Conservation (phyloP, 192 early-diverging fungal genomes). For the Obelidium mucronatum region DNA sequence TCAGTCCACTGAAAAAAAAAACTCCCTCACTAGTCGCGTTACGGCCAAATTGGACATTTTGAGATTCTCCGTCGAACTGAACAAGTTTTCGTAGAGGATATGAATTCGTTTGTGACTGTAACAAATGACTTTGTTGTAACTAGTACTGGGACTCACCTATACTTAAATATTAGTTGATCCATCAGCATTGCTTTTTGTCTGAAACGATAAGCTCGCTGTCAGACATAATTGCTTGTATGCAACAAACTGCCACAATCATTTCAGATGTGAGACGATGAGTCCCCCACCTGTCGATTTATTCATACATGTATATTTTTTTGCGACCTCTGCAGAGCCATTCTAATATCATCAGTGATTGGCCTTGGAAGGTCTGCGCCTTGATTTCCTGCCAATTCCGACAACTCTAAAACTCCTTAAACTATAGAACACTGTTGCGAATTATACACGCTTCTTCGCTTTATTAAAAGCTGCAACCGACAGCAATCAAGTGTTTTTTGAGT, state of each 20-base stretch:
- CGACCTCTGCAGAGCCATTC: not conserved
- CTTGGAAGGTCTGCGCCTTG: not conserved
- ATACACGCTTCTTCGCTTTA: slow-evolving; percentile 6
- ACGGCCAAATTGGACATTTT: not conserved
- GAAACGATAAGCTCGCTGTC: not conserved
- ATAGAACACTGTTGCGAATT: slow-evolving; percentile 1
- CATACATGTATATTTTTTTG: not conserved
- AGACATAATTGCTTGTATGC: slow-evolving; percentile 6
- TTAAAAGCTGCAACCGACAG: not conserved
- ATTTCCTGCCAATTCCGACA: not conserved
- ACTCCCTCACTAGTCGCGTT: not conserved
- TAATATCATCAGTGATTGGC: slow-evolving; percentile 14
- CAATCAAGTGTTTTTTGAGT: not conserved
- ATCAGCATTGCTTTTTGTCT: not conserved
- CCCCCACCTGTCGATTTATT: too few species aligned
- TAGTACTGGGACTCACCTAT: not conserved
- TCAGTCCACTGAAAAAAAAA: not conserved
- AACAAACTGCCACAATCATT: not conserved
- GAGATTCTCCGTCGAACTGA: not conserved
- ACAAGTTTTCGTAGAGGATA: not conserved
- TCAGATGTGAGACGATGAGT: too few species aligned
- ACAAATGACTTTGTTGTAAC: not conserved
- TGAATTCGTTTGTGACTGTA: not conserved
- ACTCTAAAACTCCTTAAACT: not conserved
- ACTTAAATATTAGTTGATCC: not conserved